Conservation (phyloP, 2,329 filamentous ascomycete genomes). For the Monosporascus cannonballus region DNA sequence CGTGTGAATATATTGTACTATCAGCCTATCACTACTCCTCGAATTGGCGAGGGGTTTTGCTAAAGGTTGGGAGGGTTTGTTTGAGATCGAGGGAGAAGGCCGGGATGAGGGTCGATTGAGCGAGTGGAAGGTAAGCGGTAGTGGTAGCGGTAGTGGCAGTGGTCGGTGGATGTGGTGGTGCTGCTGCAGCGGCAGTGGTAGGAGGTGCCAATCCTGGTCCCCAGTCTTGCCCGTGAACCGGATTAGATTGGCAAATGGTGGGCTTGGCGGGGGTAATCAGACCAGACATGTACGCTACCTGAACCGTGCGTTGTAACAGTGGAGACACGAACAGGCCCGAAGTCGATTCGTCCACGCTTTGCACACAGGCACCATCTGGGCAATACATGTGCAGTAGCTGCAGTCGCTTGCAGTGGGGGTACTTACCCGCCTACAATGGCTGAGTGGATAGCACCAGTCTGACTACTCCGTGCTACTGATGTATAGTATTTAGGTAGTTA, state of each 20-base stretch:
- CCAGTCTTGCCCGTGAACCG: neutral
- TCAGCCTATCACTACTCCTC: constrained; percentile 4
- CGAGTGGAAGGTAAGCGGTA: neutral
- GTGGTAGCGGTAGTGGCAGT: neutral
- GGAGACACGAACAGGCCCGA: too few relatives aligned
- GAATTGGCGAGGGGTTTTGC: constrained; percentile 3
- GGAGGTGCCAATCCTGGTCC: neutral
- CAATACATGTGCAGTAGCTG: too few relatives aligned
- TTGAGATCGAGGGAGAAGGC: neutral
- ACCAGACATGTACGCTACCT: constrained; percentile 1
- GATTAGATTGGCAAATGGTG: constrained; percentile 3
- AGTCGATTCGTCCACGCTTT: too few relatives aligned
- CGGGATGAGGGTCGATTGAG: neutral
- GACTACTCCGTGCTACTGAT: too few relatives aligned
- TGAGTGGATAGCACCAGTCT: too few relatives aligned
- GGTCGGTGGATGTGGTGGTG: neutral
- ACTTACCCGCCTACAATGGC: too few relatives aligned
- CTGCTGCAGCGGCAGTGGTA: neutral
- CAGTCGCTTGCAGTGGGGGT: too few relatives aligned
- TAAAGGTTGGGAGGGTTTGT: constrained; percentile 3
- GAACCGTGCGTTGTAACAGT: neutral
- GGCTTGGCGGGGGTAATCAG: constrained; percentile 5
- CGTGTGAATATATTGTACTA: constrained; percentile 1
- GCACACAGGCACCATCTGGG: too few relatives aligned
- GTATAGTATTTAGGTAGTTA: too few relatives aligned